Conservation (phyloP, 805 yeast genomes). For the Cyberlindnera euphorbiiphila region DNA sequence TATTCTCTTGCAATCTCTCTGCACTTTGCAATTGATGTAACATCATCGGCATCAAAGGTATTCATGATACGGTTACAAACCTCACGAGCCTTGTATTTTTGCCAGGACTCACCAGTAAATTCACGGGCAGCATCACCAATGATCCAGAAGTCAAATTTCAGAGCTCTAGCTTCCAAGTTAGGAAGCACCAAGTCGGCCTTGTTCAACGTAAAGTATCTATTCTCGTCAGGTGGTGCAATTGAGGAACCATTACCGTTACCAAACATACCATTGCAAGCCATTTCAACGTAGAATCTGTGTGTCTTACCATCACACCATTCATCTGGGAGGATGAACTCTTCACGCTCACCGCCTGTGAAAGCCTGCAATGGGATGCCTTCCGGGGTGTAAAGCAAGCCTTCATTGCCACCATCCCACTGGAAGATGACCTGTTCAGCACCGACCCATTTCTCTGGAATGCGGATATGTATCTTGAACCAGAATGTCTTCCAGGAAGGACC, state of each 20-base stretch:
- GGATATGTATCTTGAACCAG: conserved; percentile 74
- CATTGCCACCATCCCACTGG: conserved; percentile 84
- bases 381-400: conserved; percentile 71
- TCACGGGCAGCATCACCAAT: conserved; percentile 91
- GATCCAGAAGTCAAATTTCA: conserved; percentile 81
- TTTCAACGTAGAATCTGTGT: conserved; percentile 76
- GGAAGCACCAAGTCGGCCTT: conserved; percentile 80
- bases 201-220: conserved; percentile 63
- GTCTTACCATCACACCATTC: conserved; percentile 47
- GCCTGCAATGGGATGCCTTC: conserved; percentile 76
- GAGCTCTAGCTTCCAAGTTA: conserved; percentile 71
- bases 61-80: conserved; percentile 83
- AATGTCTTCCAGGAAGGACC: conserved; percentile 98
- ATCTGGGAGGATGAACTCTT: conserved; percentile 64
- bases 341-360: conserved; percentile 79
- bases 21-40: conserved; percentile 52
- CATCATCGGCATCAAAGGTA: conserved; percentile 69
- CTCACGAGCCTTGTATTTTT: conserved; percentile 76
- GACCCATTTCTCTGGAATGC: conserved; percentile 54
- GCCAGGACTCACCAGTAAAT: conserved; percentile 69
- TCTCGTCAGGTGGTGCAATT: conserved; percentile 67
- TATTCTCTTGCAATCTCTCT: conserved; percentile 59
- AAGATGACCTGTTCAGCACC: conserved; percentile 49
- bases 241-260: conserved; percentile 63
- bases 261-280: conserved; percentile 93